Evolutionary conservation across 495 filamentous ascomycete species (phyloP), one percentile per base, ranked within the genome.

Genomic region (Penicillium manginii): DNA sequence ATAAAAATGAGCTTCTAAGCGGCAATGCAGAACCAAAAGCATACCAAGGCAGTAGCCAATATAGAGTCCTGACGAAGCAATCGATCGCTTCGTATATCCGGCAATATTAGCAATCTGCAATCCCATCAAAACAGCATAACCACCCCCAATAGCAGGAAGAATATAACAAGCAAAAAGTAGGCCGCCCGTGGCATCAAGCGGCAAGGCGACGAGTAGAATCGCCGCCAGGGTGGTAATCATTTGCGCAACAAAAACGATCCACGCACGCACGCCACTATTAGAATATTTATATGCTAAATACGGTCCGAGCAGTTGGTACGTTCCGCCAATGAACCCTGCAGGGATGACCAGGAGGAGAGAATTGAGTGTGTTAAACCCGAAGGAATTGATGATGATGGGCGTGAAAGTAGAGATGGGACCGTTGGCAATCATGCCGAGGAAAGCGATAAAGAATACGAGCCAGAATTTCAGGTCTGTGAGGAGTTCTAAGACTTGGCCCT

Each of bases 81-180:
- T 61, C 0, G 71, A 69, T 11, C 74, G 67, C 58, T 78, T 78
- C 1, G 75, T 79, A 52, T 79, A 76, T 2, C 78, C 78, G 1
- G 78, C 77, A 50, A 70, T 78, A 60, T 81, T 80, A 9, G 76
- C 78, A 40, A 78, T 69, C 40, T 73, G 67, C 14, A 81, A 60
- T 2, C 78, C 73, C 74, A 82, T 79, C 1, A 60, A 50, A 8
- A 70, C 61, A 0, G 61, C 64, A 48, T 70, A 70, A 2, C 55
- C 64, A 10, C 58, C 61, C 9, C 67, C 67, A 43, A 60, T 49
- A 0, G 67, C 58, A 6, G 67, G 64, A 21, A 82, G 64, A 50
- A 79, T 73, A 39, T 74, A 73, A 14, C 67, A 71, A 7, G 70
- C 77, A 54, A 81, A 81, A 4, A 82, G 67, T 0, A 78, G 58